Base-by-base conservation (phyloP, 805 yeast genomes). In the Myxozyma mucilagina region DNA sequence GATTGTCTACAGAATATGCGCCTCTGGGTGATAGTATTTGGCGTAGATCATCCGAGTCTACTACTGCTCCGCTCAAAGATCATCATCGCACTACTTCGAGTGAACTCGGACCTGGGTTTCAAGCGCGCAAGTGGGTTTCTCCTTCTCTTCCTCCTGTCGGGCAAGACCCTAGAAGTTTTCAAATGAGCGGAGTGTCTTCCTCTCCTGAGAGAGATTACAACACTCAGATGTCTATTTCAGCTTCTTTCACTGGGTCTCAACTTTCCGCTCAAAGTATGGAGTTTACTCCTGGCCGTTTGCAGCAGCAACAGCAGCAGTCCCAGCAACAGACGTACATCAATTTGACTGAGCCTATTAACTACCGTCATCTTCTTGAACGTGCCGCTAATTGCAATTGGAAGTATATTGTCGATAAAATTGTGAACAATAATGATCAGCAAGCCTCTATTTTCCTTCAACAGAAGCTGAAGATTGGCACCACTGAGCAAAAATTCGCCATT, bases 401-500 rank as follows among this genome's bases (percentile, higher is more conserved):
- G 41, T 53, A 66, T 36, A 67, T 75, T 44, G 73, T 75, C 14
- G 72, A 73, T 32, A 57, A 70, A 38, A 75, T 75, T 42, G 71
- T 75, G n/a, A 43, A 57, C 24, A 66, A 68, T 42, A 69, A 75
- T 52, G 80, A 78, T 57, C 80, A 77, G 65, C 77, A 73, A 59
- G 78, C 80, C 6, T 77, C 80, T 9, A 68, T 77, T 4, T 75
- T 73, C 54, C 61, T 77, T 36, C 80, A 77, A 68, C 78, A 76
- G 57, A 73, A 76, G 55, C 71, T 77, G 38, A 72, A 71, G 53
- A 60, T 64, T 3, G 70, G 75, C 13, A 59, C 68, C 24, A 62
- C 67, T 1, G 73, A 63, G 16, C 76, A 75, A 53, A 71, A 66
- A 44, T 68, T 68, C 20, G 57, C 61, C 11, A 72, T 77, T 14